phyloP scores from a whole-genome alignment of 2,329 filamentous ascomycete genomes.

The Penicillium sp. region DNA sequence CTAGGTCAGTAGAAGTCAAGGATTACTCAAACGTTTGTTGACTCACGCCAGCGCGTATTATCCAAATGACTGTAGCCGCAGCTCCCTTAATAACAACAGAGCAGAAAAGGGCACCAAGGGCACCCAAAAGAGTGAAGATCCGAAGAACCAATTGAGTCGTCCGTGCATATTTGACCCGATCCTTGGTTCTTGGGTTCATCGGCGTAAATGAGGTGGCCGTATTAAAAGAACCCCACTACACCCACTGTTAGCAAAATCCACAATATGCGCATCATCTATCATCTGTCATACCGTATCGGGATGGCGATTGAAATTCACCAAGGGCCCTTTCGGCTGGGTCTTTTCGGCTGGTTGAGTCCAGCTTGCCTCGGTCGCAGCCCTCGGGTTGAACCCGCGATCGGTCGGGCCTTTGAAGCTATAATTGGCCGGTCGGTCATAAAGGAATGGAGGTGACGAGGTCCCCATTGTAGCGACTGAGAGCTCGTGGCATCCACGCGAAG shows the following conservation, averaged over 20 bases:
- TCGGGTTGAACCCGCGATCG: constrained; percentile 75
- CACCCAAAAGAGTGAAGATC: constrained; percentile 66
- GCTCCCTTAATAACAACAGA: constrained; percentile 75
- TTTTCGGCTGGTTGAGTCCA: constrained; percentile 63
- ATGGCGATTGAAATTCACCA: constrained; percentile 81
- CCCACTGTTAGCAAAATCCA: constrained; percentile 11
- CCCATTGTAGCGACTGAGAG: constrained; percentile 45
- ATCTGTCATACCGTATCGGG: constrained; percentile 68
- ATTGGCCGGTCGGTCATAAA: constrained; percentile 65
- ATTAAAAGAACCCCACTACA: constrained; percentile 57
- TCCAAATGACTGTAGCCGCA: constrained; percentile 67
- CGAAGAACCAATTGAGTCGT: constrained; percentile 70
- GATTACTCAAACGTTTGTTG: not conserved
- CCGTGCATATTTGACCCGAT: constrained; percentile 69
- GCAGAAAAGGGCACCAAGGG: constrained; percentile 70
- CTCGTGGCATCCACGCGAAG: constrained; percentile 37
- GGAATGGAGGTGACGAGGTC: constrained; percentile 66
- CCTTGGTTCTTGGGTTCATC: constrained; percentile 71
- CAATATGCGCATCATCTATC: not conserved
- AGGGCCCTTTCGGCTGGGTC: constrained; percentile 70
- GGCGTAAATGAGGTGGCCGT: constrained; percentile 60
- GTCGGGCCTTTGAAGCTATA: constrained; percentile 57
- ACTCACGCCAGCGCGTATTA: constrained; percentile 74
- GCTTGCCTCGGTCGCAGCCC: constrained; percentile 79
- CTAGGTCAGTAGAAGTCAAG: constrained; percentile 4